Evolutionary conservation across 2,329 filamentous ascomycete genomes (phyloP), one percentile per base, ranked within the genome.

Genomic region (Albophoma yamanashiensis): DNA sequence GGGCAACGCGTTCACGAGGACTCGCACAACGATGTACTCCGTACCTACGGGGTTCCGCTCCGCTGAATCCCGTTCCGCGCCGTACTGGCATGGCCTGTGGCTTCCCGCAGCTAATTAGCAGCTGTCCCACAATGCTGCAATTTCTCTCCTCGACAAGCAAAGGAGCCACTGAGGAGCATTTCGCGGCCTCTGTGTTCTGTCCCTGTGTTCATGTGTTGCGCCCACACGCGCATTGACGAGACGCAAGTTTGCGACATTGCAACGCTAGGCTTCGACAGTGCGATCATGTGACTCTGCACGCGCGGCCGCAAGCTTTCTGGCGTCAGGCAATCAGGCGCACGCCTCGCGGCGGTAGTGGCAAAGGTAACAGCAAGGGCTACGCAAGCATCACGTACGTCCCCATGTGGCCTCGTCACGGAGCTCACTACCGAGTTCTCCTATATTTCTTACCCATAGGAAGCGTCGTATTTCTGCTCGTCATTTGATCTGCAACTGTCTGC

Each of bases 281-380:
- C 9, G 47, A 52, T 62, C 61, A 62, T 59, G 56, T 62, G 61
- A 62, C 57, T 14, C 11, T 20, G 39, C 36, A 52, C 38, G 53
- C 52, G 52, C 22, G 25, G 59, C 42, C 57, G 36, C 42, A n/a
- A 14, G 31, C 12, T 11, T 38, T 39, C 52, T 52, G 47, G 55
- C 9, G 58, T 58, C 50, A 38, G 39, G 59, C 22, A 42, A 40
- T 36, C 47, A 58, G 39, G 38, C 56, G 53, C 27, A 7, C 20
- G 50, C 50, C 17, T 53, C 27, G 15, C 50, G 8, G 17, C 17
- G 47, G 47, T 52, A 50, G 63, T 65, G 62, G 63, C 63, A 62
- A 64, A 61, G 52, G 55, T 59, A 57, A 47, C 45, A 11, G 39
- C 58, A 58, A 58, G 58, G 60, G 58, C 63, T 58, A 64, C 63